Conservation (phyloP, 176 grass and related monocot genomes). For the Tuctoria greenei region DNA sequence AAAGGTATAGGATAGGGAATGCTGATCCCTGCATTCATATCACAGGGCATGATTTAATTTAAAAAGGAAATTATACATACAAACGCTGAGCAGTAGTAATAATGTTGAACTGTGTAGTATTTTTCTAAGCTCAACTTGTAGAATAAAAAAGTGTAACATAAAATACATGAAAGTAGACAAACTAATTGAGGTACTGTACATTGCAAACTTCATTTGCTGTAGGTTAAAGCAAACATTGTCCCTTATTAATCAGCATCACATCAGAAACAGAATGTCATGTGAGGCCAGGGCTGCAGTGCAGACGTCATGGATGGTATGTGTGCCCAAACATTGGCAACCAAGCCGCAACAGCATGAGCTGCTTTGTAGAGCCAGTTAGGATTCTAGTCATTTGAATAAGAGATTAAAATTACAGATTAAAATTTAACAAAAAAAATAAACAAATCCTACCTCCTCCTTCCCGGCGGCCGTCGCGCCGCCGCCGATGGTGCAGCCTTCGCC, state of each 20-base stretch:
- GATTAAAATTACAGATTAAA: not conserved
- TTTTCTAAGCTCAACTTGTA: not conserved
- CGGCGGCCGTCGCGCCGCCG: no score
- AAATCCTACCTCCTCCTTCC: no score
- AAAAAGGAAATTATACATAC: not conserved
- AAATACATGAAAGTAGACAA: not conserved
- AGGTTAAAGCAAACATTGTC: not conserved
- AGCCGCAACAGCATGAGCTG: not conserved
- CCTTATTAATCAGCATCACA: constrained; percentile 8
- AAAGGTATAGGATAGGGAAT: not conserved
- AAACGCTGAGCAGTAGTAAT: not conserved
- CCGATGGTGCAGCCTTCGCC: no score
- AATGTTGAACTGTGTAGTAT: not conserved
- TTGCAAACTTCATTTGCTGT: not conserved
- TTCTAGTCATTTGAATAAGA: not conserved
- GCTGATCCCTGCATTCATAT: not conserved
- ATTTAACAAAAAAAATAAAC: no score
- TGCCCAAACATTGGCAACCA: not conserved
- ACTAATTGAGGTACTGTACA: not conserved
- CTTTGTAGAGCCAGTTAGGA: not conserved
- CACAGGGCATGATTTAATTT: not conserved
- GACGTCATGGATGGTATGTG: not conserved
- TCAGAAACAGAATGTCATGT: not conserved
- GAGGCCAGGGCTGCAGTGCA: not conserved
- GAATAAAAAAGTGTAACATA: not conserved